Percentiles rank a stretch among this genome's conserved stretches.
phyloP scores from a whole-genome alignment of 2,329 filamentous ascomycete genomes.

The Cordyceps tenuipes region DNA sequence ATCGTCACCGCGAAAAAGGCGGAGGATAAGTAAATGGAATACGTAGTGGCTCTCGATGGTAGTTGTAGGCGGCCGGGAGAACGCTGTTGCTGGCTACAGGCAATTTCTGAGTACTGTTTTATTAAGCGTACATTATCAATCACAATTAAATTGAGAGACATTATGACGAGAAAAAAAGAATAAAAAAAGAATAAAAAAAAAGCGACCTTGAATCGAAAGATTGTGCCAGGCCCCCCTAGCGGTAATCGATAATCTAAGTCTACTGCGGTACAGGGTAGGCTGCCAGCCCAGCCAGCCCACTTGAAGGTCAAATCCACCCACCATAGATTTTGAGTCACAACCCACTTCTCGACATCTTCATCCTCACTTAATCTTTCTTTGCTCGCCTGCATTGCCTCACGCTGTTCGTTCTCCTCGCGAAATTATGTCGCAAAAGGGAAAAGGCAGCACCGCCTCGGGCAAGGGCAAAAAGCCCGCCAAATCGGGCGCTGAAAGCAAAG shows the following conservation, averaged over 20 bases:
- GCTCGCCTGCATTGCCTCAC: conserved; percentile 13
- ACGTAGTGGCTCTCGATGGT: neutral
- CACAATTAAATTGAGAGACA: too few relatives aligned
- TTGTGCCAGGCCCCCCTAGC: too few relatives aligned
- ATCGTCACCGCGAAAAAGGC: neutral
- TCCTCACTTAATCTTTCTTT: conserved; percentile 3
- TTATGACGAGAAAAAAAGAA: too few relatives aligned
- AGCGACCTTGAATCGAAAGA: too few relatives aligned
- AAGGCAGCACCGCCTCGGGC: conserved; percentile 28
- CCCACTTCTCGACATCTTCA: conserved; percentile 1
- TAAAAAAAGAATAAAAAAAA: too few relatives aligned
- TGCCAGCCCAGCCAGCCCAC: conserved; percentile 19
- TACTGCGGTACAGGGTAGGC: conserved; percentile 15
- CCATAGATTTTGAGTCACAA: conserved; percentile 17
- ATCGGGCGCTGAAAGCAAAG: conserved; percentile 43
- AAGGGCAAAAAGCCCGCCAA: conserved; percentile 48
- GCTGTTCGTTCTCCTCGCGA: conserved; percentile 12
- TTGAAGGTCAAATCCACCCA: conserved; percentile 21
- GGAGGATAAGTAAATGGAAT: neutral
- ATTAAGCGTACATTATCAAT: too few relatives aligned
- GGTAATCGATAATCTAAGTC: neutral
- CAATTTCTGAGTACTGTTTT: too few relatives aligned
- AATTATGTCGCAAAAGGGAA: conserved; percentile 37
- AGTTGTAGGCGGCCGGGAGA: too few relatives aligned
- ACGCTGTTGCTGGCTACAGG: too few relatives aligned